phyloP scores from a whole-genome alignment of 2,329 filamentous ascomycete genomes.

The Graphium sp. region DNA sequence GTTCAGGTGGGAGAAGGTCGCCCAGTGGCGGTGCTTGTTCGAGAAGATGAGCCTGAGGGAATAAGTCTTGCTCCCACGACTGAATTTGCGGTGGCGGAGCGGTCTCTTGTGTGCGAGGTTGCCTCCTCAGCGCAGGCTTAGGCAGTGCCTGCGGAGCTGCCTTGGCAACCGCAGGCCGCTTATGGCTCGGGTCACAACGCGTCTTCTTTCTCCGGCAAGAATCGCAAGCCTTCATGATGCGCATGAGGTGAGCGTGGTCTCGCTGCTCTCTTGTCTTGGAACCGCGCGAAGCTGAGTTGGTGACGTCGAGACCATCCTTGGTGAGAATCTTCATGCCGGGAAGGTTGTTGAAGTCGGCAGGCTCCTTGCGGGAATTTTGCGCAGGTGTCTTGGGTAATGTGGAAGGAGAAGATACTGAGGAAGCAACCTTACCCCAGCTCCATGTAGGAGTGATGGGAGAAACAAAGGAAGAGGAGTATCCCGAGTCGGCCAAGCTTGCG shows the following conservation, averaged over 20 bases:
- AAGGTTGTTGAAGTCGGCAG: constrained; percentile 30
- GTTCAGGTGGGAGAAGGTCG: too few relatives aligned
- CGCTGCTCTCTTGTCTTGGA: constrained; percentile 53
- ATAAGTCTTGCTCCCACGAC: too few relatives aligned
- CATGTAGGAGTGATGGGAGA: constrained; percentile 31
- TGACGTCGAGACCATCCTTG: constrained; percentile 44
- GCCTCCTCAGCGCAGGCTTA: too few relatives aligned
- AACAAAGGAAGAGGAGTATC: constrained; percentile 26
- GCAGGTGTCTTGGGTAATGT: background rate
- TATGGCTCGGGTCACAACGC: constrained; percentile 43
- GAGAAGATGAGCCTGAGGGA: too few relatives aligned
- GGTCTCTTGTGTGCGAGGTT: too few relatives aligned
- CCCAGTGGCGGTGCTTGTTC: too few relatives aligned
- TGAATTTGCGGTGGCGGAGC: too few relatives aligned
- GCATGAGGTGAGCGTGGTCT: constrained; percentile 49
- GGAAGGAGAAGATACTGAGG: background rate
- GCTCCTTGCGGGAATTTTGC: constrained; percentile 5
- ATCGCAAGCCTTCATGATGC: constrained; percentile 51
- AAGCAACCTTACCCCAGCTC: constrained; percentile 19
- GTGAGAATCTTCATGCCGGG: constrained; percentile 54
- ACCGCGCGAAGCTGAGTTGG: constrained; percentile 42
- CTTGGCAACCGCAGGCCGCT: too few relatives aligned
- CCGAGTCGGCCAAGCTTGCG: constrained; percentile 23
- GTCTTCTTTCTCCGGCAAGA: constrained; percentile 46
- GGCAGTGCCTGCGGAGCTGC: too few relatives aligned